Evolutionary conservation across 768 basidiomycete species (phyloP), one percentile per base, ranked within the genome.

Genomic region (Boletus pseudopeckii): DNA sequence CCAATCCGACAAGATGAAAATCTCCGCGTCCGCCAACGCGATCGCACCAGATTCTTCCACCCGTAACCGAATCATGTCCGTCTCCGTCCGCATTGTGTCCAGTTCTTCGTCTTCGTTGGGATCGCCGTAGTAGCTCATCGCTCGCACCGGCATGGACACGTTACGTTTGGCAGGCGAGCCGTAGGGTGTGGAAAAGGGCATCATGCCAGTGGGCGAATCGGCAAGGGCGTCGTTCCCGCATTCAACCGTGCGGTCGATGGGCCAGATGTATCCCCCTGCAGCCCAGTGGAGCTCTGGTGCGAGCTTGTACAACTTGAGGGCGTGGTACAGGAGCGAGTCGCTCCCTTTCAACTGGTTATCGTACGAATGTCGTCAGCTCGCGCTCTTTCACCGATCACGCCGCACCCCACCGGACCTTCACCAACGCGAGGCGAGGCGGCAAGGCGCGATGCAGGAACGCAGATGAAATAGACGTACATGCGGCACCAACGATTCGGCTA

Each of bases 191-290:
- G 59, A 58, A 39, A 68, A 71, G 7, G 54, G 47, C 62, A 70
- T 55, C 64, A 67, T 64, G 0, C 53, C 36, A 4, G 36, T 60
- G n/a, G 67, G 62, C 1, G 63, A 61, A 3, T 73, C 70, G 8
- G 43, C 11, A 3, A 59, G 56, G 52, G 75, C 69, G 37, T 84
- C 81, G 48, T 73, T 74, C 37, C 76, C 76, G 51, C 80, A 78
- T 62, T 90, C 86, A 18, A 90, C 84, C 0, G 80, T 78, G 47
- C 81, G 80, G 61, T 88, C 85, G 24, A 81, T 75, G 0, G 88
- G 83, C 90, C 90, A 92, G 56, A 92, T 76, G 66, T 86, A 90
- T 18, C 88, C 88, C 2, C 88, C 89, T 32, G 90, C 90, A 17
- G 84, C 82, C 85, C 88, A 92, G 54, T 86, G 86, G 1, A 92